Evolutionary conservation across 768 basidiomycete species (phyloP), one percentile per base, ranked within the genome.

Genomic region (Auriculariales sp.): DNA sequence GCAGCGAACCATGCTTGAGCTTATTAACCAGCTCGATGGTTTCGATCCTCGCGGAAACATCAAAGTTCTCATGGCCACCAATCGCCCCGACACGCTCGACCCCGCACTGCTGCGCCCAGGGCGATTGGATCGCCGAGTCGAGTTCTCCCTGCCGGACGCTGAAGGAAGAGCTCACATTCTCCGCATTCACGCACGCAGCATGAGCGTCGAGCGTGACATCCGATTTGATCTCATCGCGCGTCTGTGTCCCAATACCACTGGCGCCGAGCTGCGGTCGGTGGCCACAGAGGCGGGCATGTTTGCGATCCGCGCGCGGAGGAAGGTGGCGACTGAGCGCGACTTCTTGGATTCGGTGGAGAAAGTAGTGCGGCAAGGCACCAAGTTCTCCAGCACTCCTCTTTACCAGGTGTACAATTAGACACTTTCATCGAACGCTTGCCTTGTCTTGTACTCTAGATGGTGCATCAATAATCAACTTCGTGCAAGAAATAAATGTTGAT

Each of bases 211-310:
- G 64, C 77, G 92, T 52, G 86, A 93, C 59, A 98, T 99, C 60
- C 89, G 95, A 46, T 99, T 92, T 63, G 93, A 97, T 62, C 78
- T 99, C 36, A 93, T 99, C 62, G 93, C 93, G 10, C 81, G 95
- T 31, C 67, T 99, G 52, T 99, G 95, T 64, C 95, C 95, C 19
- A 95, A 95, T 64, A 93, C 95, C 12, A 97, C 95, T 10, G 95
- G 95, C 52, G 95, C 95, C n/a, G 95, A 99, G 66, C 66, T 99
- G 52, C 82, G 93, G 44, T 91, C 89, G 24, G 95, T 99, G 6
- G 92, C 93, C 14, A 99, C 94, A 7, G 94, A 99, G 84, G 95
- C 95, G 45, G 95, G 95, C n/a, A 98, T 99, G 95, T 99, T 94
- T 67, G 94, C 95, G 2, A 99, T 99, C 61, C 85, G 95, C 52